Evolutionary conservation across 495 filamentous ascomycete genomes (phyloP).

Genomic region (Barbatosphaeria neglecta): DNA sequence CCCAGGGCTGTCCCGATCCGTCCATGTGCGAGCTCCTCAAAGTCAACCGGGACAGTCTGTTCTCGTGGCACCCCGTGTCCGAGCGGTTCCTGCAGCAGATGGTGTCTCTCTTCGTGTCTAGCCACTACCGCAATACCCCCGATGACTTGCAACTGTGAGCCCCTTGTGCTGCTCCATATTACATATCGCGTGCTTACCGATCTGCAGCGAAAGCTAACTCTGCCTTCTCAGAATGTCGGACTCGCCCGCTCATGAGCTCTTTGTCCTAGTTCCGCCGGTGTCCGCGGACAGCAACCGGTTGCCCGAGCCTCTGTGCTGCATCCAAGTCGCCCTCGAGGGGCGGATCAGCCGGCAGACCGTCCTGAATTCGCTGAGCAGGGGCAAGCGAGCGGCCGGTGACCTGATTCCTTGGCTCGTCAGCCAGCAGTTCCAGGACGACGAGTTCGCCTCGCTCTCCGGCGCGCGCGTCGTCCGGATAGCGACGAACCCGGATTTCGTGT

Average conservation of each 20-base stretch:
- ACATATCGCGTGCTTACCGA: too few species aligned
- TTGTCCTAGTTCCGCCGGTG: slow-evolving; percentile 83
- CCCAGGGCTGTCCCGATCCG: slow-evolving; percentile 78
- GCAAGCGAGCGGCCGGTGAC: slow-evolving; percentile 84
- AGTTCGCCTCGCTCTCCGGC: slow-evolving; percentile 87
- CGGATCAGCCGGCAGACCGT: slow-evolving; percentile 89
- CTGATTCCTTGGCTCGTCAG: slow-evolving; percentile 96
- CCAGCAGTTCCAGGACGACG: slow-evolving; percentile 97
- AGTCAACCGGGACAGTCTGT: slow-evolving; percentile 94
- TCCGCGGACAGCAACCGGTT: slow-evolving; percentile 63
- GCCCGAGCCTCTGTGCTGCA: slow-evolving; percentile 87
- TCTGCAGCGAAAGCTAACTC: too few species aligned
- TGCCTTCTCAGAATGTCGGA: slow-evolving; percentile 58
- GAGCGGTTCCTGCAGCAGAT: slow-evolving; percentile 96
- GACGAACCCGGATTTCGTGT: slow-evolving; percentile 82
- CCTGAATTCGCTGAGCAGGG: slow-evolving; percentile 74
- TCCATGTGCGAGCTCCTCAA: slow-evolving; percentile 80
- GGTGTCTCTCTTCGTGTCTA: slow-evolving; percentile 96
- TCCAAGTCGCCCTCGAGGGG: slow-evolving; percentile 91
- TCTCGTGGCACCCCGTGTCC: slow-evolving; percentile 94
- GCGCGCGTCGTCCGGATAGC: slow-evolving; percentile 91
- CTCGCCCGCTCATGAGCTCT: slow-evolving; percentile 93
- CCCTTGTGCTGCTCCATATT: too few species aligned
- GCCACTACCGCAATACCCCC: slow-evolving; percentile 96
- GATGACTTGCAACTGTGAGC: slow-evolving; percentile 76